Evolutionary conservation across 1,284 basidiomycete genomes (phyloP), one percentile per base, ranked within the genome.

Genomic region (Ustilago vetiveriae): DNA sequence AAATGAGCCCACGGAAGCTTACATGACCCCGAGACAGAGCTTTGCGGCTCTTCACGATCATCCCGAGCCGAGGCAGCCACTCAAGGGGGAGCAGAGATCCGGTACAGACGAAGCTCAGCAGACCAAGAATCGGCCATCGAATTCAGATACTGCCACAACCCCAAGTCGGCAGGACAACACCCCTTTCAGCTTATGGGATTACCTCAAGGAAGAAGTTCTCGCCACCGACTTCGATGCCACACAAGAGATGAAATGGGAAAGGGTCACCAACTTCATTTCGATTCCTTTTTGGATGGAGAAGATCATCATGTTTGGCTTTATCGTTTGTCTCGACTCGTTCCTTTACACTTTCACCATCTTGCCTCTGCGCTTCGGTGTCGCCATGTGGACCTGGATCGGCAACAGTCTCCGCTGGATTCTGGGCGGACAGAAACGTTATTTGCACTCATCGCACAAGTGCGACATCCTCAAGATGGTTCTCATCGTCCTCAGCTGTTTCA

Each of bases 301-400:
- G 92, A 92, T 95, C 42, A 90, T 97, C 44, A 84, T 90, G 29
- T 96, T 98, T 80, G 96, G 96, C 11, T 92, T 92, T 73, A 85
- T 96, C 30, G 87, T 98, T 37, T 98, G 96, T 82, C 86, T 98
- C 44, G 96, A 99, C 83, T 94, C 94, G 3, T 98, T 98, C 83
- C 87, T 99, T 4, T 96, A 98, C 84, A 95, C 92, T 6, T 97
- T 99, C 84, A 98, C 96, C 30, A 94, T 99, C 68, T 87, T 97
- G 7, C 96, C 96, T 6, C 92, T 99, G 53, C 91, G 95, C 3
- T 81, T 82, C 47, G 21, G 75, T 16, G 64, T 81, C 8, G 83
- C 83, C 3, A 27, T 81, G 41, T 70, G 52, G 42, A 64, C 56
- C 4, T 74, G 58, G 69, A 55, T 58, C 16, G 49, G 56, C 43